Base-by-base conservation (phyloP, 2,329 filamentous ascomycete genomes). In the Monilinia fructicola region DNA sequence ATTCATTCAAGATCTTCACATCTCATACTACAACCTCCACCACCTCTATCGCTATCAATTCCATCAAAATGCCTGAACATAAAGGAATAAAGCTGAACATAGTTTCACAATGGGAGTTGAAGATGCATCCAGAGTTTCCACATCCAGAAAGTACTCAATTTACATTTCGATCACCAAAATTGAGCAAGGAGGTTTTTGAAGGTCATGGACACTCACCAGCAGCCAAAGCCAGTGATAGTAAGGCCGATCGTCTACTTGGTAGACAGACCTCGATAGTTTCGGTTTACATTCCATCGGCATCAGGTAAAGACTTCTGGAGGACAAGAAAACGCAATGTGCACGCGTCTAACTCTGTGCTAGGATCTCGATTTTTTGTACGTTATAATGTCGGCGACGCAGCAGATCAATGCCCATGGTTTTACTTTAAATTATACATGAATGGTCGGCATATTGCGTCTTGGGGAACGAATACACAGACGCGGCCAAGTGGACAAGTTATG, bases 391-490 rank as follows among this genome's bases (percentile, higher is more conserved):
- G 67, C 1, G 67, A 73, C 42, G 65, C 65, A n/a, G 56, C 76
- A 74, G 54, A 70, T 74, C 1, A 76, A 76, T 2, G 77, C 73
- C 23, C 73, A 63, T 81, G 79, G 69, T 73, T 85, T 12, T 84
- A 82, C 75, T 87, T 87, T 76, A 85, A 83, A 71, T 74, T 87
- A 63, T 78, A 78, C 65, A 80, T 87, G 73, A 87, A 87, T 69
- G 83, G 83, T 21, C 79, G 81, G 21, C 78, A 79, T 23, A 76
- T 83, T n/a, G 78, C 81, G 3, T 82, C 81, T 3, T 87, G 84
- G 81, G 84, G 85, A 2, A 78, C 81, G 26, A 78, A 84, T 65
- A 74, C 80, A 21, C 71, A 71, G 18, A 71, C 69, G 4, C 74
- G 74, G 58, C 71, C 73, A 2, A 72, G 73, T 9, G 81, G 82